Base-by-base conservation (phyloP, 345 rosid species). In the Salix exigua region DNA sequence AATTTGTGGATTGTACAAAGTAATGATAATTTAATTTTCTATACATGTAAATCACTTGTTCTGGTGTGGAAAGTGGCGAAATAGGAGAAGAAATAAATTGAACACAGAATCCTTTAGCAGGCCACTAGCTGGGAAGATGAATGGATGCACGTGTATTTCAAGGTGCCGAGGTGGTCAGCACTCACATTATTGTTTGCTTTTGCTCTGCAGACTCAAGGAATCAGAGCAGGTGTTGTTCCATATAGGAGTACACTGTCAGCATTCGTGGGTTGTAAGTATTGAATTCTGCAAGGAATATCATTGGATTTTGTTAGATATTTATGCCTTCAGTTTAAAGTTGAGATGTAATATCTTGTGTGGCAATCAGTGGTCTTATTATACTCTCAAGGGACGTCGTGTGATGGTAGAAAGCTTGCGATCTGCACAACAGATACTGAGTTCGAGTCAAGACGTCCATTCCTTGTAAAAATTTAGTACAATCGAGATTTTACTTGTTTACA, bases 191-290 rank as follows among this genome's bases (percentile, higher is more conserved):
- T 10, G 50, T 72, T 65, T 74, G 21, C 73, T 67, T 77, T 63
- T 70, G 69, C 77, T 72, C 44, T 74, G 69, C 81, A 94, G 98
- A 88, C 93, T 51, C 97, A 92, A 81, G 97, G 96, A 82, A 87
- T 90, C 90, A 87, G 90, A 80, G 79, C 73, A 9, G 88, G 87
- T 75, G 81, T 88, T 25, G 92, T 92, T 51, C 94, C 91, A 50
- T 94, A 94, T 81, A 85, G 81, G 82, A 80, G 92, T 73, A 94
- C 92, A 2, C 53, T 94, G 19, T 92, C 93, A 96, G 98, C 26
- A 87, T 94, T 26, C 96, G 93, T 18, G 98, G 98, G 23, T 80
- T 92, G 82, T 94, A 91, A 94, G 97, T 91, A 55, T 16, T 1
- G 0, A 66, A 42, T 73, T 42, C n/a, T 58, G n/a, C 21, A 25